Base-by-base conservation (phyloP, 164 flowering plant species). In the Liquidambar formosana region DNA sequence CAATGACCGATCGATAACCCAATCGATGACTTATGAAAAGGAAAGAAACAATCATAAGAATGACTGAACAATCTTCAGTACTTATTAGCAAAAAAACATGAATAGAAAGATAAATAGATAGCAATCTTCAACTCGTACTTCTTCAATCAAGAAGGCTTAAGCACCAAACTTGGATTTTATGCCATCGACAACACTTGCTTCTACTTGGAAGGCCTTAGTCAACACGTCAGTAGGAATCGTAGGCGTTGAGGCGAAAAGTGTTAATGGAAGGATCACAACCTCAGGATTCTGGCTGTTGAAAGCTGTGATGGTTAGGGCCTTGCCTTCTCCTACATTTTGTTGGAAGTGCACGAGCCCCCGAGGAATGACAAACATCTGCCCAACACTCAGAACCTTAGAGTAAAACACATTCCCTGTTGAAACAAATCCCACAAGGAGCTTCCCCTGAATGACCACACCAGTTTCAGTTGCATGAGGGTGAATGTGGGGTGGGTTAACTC, bases 211-310 rank as follows among this genome's bases (percentile, higher is more conserved):
- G 41, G 85, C 72, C 71, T 84, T 75, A 1, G 82, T 74, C 69
- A 89, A 65, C 10, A 91, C 85, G 2, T 77, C 77, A 70, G 78
- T 66, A 13, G 92, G 93, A 66, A 91, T 73, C 5, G 88, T 6
- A 22, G 94, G 91, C 13, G 54, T 74, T 8, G 93, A 68, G 66
- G 64, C 86, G 62, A 91, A 91, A 18, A 89, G 79, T 19, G 74
- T 77, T 18, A 8, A 3, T 0, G 89, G 51, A 12, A 74, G 28
- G 12, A 71, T 9, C 12, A 61, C 84, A n/a, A 71, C 66, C 2
- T 91, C 92, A 1, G 92, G 91, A 26, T 70, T 25, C 23, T 91
- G 92, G 64, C 89, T 87, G 75, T 89, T 84, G 71, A 91, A 91
- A 69, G 92, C 76, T 0, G 92, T 75, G 62, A 87, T 53, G 3